Evolutionary conservation across 139 green algal genomes (phyloP), one percentile per base, ranked within the genome.

Genomic region (Chlamydomonas sphaeroides): DNA sequence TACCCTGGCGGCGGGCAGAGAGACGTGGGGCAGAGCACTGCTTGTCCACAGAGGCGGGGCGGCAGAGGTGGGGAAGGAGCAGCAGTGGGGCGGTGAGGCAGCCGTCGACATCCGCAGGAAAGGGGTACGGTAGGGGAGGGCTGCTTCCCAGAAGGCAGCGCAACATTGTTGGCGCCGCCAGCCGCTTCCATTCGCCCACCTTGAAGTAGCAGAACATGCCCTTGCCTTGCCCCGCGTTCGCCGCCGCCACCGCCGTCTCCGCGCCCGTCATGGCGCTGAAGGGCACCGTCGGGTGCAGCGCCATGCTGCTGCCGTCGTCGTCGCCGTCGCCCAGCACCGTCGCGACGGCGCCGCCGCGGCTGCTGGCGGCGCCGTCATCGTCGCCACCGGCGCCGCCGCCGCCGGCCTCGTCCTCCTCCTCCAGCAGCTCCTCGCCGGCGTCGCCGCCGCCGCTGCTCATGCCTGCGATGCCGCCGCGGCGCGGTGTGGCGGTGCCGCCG

Each of bases 181-280:
- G 15, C 15, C 48, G 48, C 48, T 18, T 18, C 20, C 63, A 68
- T 3, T 28, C 63, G 17, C 32, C 7, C 42, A 84, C 77, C 77
- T 84, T 84, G 35, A 84, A 84, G 77, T 84, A 84, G 26, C 63
- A 84, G 63, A 68, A 84, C 48, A 75, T 59, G 35, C 76, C 76
- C 14, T 66, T 25, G 1, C 45, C 30, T 17, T n/a, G n/a, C n/a
- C 1, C 3, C 42, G 66, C 10, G 30, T 62, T 6, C 41, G 56
- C 56, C 56, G 36, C 30, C 18, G 15, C 41, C 73, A 49, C 51
- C 49, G 59, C 30, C 4, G 71, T 32, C n/a, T 51, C 71, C 26
- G 32, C 3, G 23, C 30, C 56, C 53, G 51, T 77, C 48, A 78
- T 67, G 23, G 42, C 69, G 48, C 48, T 77, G 15, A 78, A 28